These are phyloP conservation scores for Hymenoscyphus repandus DNA, from an alignment of 2,329 filamentous ascomycete genomes.

Conservation along the genomic window DNA sequence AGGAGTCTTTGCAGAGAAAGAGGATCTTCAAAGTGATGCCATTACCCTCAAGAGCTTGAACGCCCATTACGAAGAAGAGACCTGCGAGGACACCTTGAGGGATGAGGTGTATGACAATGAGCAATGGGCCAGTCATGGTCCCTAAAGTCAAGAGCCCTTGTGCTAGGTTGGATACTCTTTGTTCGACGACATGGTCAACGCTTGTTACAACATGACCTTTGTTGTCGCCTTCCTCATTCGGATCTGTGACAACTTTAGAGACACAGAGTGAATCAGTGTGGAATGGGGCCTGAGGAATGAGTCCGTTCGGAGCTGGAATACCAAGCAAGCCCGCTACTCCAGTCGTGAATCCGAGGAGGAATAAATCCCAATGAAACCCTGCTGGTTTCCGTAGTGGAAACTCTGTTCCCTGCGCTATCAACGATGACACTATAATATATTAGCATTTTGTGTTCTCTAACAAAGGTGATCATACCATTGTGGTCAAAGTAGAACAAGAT, in stretches of 20 bases:
- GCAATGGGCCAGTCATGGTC: constrained; percentile 71
- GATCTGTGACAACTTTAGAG: constrained; percentile 47
- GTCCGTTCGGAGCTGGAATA: constrained; percentile 75
- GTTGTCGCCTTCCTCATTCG: constrained; percentile 46
- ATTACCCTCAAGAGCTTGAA: constrained; percentile 71
- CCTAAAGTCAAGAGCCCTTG: constrained; percentile 74
- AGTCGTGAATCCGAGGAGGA: constrained; percentile 73
- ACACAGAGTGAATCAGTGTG: constrained; percentile 77
- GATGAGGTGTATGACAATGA: constrained; percentile 70
- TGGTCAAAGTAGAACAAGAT: constrained; percentile 89
- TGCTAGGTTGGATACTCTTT: constrained; percentile 71
- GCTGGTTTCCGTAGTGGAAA: constrained; percentile 76
- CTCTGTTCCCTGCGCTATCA: constrained; percentile 78
- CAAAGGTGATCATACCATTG: constrained; percentile 52
- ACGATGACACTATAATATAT: constrained; percentile 58
- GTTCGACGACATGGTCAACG: constrained; percentile 65
- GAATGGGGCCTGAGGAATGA: constrained; percentile 80
- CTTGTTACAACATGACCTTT: constrained; percentile 52
- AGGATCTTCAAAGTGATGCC: constrained; percentile 72
- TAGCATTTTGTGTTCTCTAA: not conserved
- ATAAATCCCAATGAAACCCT: constrained; percentile 82
- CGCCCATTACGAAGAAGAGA: constrained; percentile 80
- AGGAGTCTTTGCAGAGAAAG: constrained; percentile 60
- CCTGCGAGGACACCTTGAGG: constrained; percentile 76
- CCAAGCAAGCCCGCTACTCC: constrained; percentile 71